phyloP scores from a whole-genome alignment of 2,329 filamentous ascomycete species.

The Epichloe hybrida region DNA sequence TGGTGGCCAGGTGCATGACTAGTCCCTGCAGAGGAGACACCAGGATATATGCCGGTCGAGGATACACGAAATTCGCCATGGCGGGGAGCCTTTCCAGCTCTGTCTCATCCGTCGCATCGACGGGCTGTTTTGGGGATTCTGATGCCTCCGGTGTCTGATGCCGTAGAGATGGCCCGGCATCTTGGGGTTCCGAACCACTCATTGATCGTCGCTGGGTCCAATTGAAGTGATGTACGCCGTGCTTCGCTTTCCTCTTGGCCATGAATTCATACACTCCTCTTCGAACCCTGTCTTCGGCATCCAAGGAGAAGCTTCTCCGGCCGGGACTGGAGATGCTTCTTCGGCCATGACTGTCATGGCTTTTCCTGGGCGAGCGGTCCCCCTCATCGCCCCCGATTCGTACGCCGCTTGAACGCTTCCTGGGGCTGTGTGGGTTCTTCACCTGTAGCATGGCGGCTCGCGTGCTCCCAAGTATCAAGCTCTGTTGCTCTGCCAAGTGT shows the following conservation, averaged over 20 bases:
- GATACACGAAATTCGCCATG: slow-evolving; percentile 22
- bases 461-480: slow-evolving; percentile 27
- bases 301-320: slow-evolving; percentile 24
- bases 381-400: slow-evolving; percentile 37
- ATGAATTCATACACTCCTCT: slow-evolving; percentile 35
- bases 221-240: slow-evolving; percentile 4
- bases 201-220: background rate
- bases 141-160: background rate
- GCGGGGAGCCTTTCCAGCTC: slow-evolving; percentile 16
- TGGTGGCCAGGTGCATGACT: slow-evolving; percentile 46
- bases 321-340: slow-evolving; percentile 21
- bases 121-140: background rate
- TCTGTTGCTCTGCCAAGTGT: slow-evolving; percentile 52
- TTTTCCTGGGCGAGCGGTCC: slow-evolving; percentile 22
- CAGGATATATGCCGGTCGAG: slow-evolving; percentile 43
- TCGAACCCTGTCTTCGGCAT: slow-evolving; percentile 34
- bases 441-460: slow-evolving; percentile 19
- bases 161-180: too few species aligned
- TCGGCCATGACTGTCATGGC: slow-evolving; percentile 21
- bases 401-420: slow-evolving; percentile 22
- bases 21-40: slow-evolving; percentile 54
- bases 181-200: background rate
- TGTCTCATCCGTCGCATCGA: background rate
- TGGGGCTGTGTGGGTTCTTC: slow-evolving; percentile 12
- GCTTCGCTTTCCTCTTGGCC: slow-evolving; percentile 21